Evolutionary conservation across 305 asterid species (phyloP).

Genomic region (Fraxinus sp.): DNA sequence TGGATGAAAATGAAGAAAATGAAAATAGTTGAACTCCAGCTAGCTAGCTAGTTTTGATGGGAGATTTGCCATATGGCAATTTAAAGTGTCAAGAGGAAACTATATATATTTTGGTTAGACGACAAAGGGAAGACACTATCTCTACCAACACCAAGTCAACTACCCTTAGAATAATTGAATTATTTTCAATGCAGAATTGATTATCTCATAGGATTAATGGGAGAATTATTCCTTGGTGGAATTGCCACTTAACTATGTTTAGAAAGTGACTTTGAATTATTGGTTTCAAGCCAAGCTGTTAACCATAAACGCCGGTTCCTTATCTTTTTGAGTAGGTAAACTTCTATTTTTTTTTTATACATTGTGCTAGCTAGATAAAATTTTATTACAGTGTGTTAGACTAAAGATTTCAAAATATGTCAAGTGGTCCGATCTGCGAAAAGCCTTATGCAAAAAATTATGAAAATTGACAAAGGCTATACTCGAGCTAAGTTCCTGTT

Average conservation of each 20-base stretch:
- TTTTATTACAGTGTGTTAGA: neutral
- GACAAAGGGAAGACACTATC: constrained; percentile 42
- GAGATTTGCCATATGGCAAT: neutral
- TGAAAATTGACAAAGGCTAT: too few species aligned
- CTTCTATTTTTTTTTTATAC: neutral
- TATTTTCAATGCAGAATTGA: neutral
- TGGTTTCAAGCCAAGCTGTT: neutral
- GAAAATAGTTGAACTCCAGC: neutral
- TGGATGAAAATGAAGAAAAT: constrained; percentile 15
- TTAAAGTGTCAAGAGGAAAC: neutral
- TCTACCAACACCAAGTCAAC: constrained; percentile 31
- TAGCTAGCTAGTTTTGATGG: neutral
- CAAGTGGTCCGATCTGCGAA: neutral
- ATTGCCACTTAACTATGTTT: neutral
- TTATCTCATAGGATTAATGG: neutral
- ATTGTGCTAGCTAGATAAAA: neutral
- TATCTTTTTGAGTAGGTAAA: neutral
- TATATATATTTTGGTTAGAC: neutral
- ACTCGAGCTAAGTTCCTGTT: neutral
- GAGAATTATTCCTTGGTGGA: neutral
- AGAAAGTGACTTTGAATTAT: neutral
- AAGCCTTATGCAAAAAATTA: neutral
- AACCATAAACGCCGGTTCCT: neutral
- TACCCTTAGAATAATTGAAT: neutral
- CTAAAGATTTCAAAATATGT: too few species aligned